A percentile compares a stretch with the other conserved stretches of the same genome.
Conservation (phyloP, 441 rosid genomes). For the Gossypium davidsonii region DNA sequence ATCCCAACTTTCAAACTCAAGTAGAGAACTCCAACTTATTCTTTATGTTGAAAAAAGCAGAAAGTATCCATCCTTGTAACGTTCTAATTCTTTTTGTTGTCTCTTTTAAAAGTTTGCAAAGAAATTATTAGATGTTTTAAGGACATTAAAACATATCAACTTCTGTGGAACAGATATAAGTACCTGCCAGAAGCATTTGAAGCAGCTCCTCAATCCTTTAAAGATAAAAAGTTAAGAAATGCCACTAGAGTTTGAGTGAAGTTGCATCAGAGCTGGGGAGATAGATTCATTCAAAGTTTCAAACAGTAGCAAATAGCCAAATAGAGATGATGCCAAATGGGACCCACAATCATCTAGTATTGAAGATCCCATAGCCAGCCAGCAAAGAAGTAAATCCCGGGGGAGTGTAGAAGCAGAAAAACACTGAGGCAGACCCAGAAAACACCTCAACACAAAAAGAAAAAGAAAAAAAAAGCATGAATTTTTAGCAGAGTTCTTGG, state of each 20-base stretch:
- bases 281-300: conserved; percentile 31
- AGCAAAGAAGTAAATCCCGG: conserved; percentile 54
- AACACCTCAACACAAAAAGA: conserved; percentile 71
- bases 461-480: conserved; percentile 58
- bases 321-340: conserved; percentile 46
- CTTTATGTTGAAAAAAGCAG: conserved; percentile 14
- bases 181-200: conserved; percentile 65
- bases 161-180: conserved; percentile 39
- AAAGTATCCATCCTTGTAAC: neutral
- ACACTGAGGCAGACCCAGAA: conserved; percentile 77
- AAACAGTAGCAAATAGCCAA: conserved; percentile 61
- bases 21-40: neutral
- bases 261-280: conserved; percentile 48
- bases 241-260: conserved; percentile 40
- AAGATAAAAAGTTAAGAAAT: conserved; percentile 37
- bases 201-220: conserved; percentile 43
- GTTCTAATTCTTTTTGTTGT: neutral
- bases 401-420: conserved; percentile 71
- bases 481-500: conserved; percentile 44
- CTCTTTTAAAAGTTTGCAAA: neutral
- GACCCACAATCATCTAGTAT: conserved; percentile 52
- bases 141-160: conserved; percentile 26
- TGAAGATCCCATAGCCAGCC: conserved; percentile 62
- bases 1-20: conserved; percentile 4
- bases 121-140: conserved; percentile 1